Evolutionary conservation across 352 stramenopile genomes (phyloP), one percentile per base, ranked within the genome.

Genomic region (Pythium graminicola): DNA sequence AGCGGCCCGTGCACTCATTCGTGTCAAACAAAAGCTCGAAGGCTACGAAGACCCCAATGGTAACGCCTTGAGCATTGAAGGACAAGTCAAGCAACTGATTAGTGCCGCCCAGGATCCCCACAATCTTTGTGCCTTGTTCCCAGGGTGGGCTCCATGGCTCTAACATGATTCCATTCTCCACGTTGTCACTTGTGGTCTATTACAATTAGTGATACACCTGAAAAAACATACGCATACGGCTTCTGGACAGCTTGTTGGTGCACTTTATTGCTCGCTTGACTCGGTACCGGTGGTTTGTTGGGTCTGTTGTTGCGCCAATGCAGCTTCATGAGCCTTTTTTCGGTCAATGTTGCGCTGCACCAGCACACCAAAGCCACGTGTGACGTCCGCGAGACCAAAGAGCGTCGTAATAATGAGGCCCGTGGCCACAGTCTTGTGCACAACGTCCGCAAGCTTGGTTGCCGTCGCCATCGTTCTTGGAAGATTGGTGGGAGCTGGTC

Each of bases 61-160:
- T 9, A 97, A 98, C 55, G 91, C 95, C 24, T 82, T 99, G 53
- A 98, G 86, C 59, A 95, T 99, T 50, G 93, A 98, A 67, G 96
- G 96, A 16, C 97, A 99, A 67, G 97, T 99, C 13, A 98, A 99
- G 47, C 76, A 98, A 20, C 76, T 99, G 36, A 97, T 99, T 46
- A 98, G 96, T 48, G 89, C 88, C 38, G 97, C 97, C 16, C 81
- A 89, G 47, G 92, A 99, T 60, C 82, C 86, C 44, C 85, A 97
- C 48, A 99, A 99, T 61, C 71, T 99, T 6, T 98, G 85, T 65
- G 74, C 76, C 20, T 77, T 99, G 16, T 99, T 97, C 70, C 73
- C 73, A 38, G 97, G 97, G 2, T 99, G 97, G 97, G 81, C 83
- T 20, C 92, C 96, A 9, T 99, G 96, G 95, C 57, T 97, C 10